Base-by-base conservation (phyloP, 2,329 filamentous ascomycete species). In the Epichloe glyceriae region DNA sequence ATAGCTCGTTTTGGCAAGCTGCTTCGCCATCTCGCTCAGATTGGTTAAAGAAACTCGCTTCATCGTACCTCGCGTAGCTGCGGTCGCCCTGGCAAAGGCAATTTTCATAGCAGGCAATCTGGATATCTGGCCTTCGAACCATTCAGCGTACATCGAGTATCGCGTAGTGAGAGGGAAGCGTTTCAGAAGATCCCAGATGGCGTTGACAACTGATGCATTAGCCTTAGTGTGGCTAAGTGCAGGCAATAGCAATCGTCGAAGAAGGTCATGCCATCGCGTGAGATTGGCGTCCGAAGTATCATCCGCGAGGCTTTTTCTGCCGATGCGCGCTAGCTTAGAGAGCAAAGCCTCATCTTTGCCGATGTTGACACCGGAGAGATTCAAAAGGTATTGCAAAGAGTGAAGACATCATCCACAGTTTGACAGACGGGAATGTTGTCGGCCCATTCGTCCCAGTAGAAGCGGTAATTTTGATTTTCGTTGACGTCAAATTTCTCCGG, bases 371-470 rank as follows among this genome's bases (percentile, higher is more conserved):
- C 93, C 91, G 0, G 90, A 85, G 22, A 91, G 71, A 56, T 93
- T 94, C 44, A 96, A 72, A 98, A 76, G 1, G 88, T 90, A 52
- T 82, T 79, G 65, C 89, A 94, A 0, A 96, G 78, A 2, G 84
- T 82, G 65, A 97, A 93, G 14, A 98, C 77, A 62, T 98, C 93
- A 55, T 96, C 88, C 5, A 95, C 81, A 2, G 75, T 86, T 64
- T 95, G 90, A 62, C 93, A 98, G 19, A 95, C 71, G 0, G 93
- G 94, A 44, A 98, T 76, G 56, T 93, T 95, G 66, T 97, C 91
- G 2, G 83, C 77, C 93, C 93, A 98, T 58, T 97, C 93, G 53
- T 95, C 89, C 83, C 93, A 96, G 66, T 98, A 98, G 64, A 94
- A 97, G 35, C 86, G 81, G 64, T 96, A 97, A 49, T 86, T 79